phyloP scores from a whole-genome alignment of 495 filamentous ascomycete genomes.

The Neurospora intermedia region DNA sequence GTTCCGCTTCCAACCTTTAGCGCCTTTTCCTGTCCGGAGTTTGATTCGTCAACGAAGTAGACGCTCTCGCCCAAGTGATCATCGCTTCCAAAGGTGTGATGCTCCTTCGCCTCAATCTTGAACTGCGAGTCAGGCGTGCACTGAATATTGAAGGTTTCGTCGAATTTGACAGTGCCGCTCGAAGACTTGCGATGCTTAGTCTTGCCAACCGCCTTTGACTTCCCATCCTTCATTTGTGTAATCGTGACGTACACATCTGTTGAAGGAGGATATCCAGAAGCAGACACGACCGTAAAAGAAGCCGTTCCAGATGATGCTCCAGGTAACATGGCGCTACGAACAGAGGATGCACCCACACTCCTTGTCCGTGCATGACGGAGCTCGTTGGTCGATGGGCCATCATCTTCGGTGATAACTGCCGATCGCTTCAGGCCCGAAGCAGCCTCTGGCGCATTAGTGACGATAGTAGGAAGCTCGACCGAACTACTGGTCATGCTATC shows the following conservation, averaged over 20 bases:
- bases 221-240: constrained; percentile 46
- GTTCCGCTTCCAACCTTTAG: constrained; percentile 57
- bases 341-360: constrained; percentile 54
- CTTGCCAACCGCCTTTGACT: constrained; percentile 74
- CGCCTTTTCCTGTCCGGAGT: constrained; percentile 59
- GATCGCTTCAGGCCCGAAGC: constrained; percentile 25
- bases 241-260: constrained; percentile 76
- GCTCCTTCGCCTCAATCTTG: constrained; percentile 70
- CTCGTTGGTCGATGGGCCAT: constrained; percentile 19
- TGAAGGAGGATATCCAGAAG: constrained; percentile 62
- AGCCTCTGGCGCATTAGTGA: constrained; percentile 28
- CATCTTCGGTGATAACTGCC: neutral
- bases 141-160: constrained; percentile 66
- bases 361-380: constrained; percentile 51
- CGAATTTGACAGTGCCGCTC: constrained; percentile 50
- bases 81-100: constrained; percentile 73
- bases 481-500: constrained; percentile 19
- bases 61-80: constrained; percentile 67
- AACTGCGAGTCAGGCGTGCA: constrained; percentile 81
- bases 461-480: constrained; percentile 35
- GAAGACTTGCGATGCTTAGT: constrained; percentile 68
- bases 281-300: constrained; percentile 67
- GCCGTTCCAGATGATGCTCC: constrained; percentile 61
- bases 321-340: constrained; percentile 44
- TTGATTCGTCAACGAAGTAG: constrained; percentile 86